These are phyloP conservation scores for Quercus dentata DNA, from an alignment of 306 rosid genomes.

Conservation along the genomic window DNA sequence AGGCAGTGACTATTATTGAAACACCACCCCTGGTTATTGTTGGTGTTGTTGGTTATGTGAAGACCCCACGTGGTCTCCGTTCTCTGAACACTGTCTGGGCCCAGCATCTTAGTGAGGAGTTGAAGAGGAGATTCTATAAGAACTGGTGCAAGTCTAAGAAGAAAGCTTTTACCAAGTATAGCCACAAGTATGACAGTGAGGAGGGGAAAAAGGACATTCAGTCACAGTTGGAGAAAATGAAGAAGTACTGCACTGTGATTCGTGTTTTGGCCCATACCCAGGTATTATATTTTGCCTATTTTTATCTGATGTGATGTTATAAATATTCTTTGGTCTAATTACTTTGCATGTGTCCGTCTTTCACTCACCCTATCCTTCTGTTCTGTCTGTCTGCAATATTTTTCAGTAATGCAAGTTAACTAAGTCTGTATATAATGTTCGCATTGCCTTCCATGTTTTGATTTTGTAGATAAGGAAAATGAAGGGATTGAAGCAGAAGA, in stretches of 20 bases:
- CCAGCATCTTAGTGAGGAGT: constrained; percentile 76
- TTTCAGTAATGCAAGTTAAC: background rate
- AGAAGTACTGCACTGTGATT: constrained; percentile 53
- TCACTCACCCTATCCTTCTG: background rate
- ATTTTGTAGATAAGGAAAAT: constrained; percentile 36
- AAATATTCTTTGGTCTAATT: background rate
- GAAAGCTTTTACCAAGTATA: constrained; percentile 69
- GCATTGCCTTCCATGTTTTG: background rate
- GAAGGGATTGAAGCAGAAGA: constrained; percentile 51
- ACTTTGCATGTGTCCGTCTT: background rate
- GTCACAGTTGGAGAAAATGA: constrained; percentile 58
- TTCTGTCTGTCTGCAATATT: background rate
- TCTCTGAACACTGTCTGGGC: constrained; percentile 72
- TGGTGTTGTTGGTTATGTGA: constrained; percentile 76
- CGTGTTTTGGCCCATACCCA: constrained; percentile 85
- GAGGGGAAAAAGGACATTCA: constrained; percentile 62
- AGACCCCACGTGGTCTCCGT: constrained; percentile 68
- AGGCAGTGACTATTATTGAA: constrained; percentile 75
- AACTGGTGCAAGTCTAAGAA: constrained; percentile 82
- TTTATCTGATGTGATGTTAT: background rate
- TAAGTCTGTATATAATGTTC: background rate
- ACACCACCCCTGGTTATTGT: constrained; percentile 73
- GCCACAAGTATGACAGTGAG: constrained; percentile 53
- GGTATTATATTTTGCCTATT: constrained; percentile 27
- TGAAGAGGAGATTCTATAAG: constrained; percentile 69